Evolutionary conservation across 768 basidiomycete species (phyloP).

Genomic region (Multifurca ochricompacta): DNA sequence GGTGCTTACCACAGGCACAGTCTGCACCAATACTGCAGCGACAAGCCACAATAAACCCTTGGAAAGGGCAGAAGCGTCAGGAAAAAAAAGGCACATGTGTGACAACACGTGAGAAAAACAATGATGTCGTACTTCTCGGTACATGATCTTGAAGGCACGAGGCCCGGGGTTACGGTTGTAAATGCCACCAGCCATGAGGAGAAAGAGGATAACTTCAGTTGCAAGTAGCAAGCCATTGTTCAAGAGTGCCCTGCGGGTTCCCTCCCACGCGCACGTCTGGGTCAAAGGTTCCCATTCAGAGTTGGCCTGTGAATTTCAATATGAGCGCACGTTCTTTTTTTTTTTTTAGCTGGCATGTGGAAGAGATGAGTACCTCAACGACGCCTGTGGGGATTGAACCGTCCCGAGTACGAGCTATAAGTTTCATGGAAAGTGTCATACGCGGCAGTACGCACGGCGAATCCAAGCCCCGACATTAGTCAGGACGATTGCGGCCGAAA

Average conservation of each 20-base stretch:
- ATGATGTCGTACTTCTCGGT: conserved; percentile 8
- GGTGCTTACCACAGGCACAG: conserved; percentile 5
- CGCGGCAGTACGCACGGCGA: neutral
- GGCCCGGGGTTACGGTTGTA: neutral
- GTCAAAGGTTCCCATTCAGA: neutral
- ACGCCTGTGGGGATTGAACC: neutral
- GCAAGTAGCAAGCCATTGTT: neutral
- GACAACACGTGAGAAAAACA: neutral
- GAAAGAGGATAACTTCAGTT: neutral
- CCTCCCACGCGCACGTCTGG: neutral
- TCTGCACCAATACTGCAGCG: neutral
- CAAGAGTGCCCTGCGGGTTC: neutral
- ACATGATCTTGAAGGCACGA: conserved; percentile 12
- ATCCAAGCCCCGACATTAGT: conserved; percentile 12
- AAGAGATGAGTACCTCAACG: neutral
- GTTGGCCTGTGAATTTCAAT: neutral
- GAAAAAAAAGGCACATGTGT: neutral
- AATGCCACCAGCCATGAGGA: conserved; percentile 9
- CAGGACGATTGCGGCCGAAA: neutral
- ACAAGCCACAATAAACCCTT: conserved; percentile 18
- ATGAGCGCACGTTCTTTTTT: neutral
- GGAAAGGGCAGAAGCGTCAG: too few species aligned
- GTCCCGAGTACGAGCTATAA: neutral
- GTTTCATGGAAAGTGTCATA: neutral
- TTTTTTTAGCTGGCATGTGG: too few species aligned